Conservation (phyloP, 805 yeast genomes). For the Candida suzukii region DNA sequence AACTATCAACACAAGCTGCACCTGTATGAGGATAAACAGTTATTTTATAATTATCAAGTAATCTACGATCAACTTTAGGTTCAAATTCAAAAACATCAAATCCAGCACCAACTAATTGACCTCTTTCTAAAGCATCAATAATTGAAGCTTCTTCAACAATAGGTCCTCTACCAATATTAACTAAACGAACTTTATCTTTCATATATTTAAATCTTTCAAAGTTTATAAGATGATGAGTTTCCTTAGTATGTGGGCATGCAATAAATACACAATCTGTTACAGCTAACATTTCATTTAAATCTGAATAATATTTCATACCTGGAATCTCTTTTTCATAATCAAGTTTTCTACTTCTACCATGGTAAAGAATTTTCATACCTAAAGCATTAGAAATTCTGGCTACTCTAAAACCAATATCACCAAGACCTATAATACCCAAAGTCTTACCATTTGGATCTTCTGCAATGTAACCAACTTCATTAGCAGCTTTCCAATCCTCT, state of each 20-base stretch:
- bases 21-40: constrained; percentile 33
- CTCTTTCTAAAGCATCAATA: constrained; percentile 31
- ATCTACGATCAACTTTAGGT: constrained; percentile 27
- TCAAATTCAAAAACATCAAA: constrained; percentile 37
- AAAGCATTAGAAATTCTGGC: constrained; percentile 34
- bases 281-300: constrained; percentile 21
- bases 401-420: constrained; percentile 38
- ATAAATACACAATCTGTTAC: constrained; percentile 27
- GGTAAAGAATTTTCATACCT: constrained; percentile 37
- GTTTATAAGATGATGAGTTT: constrained; percentile 31
- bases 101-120: constrained; percentile 35
- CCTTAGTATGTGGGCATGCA: constrained; percentile 31
- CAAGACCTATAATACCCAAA: constrained; percentile 40
- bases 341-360: constrained; percentile 28
- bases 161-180: constrained; percentile 34
- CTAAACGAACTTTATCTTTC: constrained; percentile 22
- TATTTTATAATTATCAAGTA: constrained; percentile 27
- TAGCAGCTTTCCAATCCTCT: constrained; percentile 25
- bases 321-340: constrained; percentile 24
- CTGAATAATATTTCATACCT: constrained; percentile 22
- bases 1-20: constrained; percentile 28
- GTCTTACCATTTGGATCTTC: constrained; percentile 36
- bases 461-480: constrained; percentile 23
- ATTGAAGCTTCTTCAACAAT: constrained; percentile 33
- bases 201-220: constrained; percentile 22